Evolutionary conservation across 352 stramenopile genomes (phyloP), one percentile per base, ranked within the genome.

Genomic region (Paralagenidium karlingii): DNA sequence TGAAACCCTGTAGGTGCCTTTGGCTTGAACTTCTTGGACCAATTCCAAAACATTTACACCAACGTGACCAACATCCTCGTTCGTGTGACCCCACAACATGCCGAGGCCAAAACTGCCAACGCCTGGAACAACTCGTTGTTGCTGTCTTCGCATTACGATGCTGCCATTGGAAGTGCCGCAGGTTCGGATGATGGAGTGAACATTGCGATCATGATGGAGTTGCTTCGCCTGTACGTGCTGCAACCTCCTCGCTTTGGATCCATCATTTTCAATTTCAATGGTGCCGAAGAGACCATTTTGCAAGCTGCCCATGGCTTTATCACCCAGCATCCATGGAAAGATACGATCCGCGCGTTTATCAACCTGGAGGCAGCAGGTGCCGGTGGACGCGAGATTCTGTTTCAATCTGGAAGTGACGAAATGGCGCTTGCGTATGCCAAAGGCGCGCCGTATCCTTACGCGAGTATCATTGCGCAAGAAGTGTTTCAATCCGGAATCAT

Each of bases 41-140:
- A 80, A 30, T 87, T 87, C 53, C 74, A 87, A 45, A 87, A 87
- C 49, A 81, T 87, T 43, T 87, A 87, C 55, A 68, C 74, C 28
- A 87, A 87, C 33, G 70, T 87, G 32, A 87, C 68, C 32, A 87
- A 87, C 39, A 82, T 87, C 40, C 43, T 87, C 10, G 74, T 87
- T 9, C 74, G 71, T 8, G 45, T 87, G 0, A 55, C 61, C 63
- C 47, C 1, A 44, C 55, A 1, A 30, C 58, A 26, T 47, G 44
- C 3, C 47, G 32, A 8, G 37, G 43, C 6, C n/a, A 12, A 10
- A 22, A 19, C 5, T 40, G 20, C 40, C 8, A 58, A 77, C 15
- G 55, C 53, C 11, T 38, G 58, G 0, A 61, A 68, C 13, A 60
- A 80, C 34, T 58, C 69, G 34, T 51, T 87, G 3, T 65, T 87